Percentiles rank a stretch among this genome's conserved stretches.
These are phyloP conservation scores for Arthrobotrys pseudoclavata DNA, from an alignment of 2,329 filamentous ascomycete genomes.

Conservation along the genomic window DNA sequence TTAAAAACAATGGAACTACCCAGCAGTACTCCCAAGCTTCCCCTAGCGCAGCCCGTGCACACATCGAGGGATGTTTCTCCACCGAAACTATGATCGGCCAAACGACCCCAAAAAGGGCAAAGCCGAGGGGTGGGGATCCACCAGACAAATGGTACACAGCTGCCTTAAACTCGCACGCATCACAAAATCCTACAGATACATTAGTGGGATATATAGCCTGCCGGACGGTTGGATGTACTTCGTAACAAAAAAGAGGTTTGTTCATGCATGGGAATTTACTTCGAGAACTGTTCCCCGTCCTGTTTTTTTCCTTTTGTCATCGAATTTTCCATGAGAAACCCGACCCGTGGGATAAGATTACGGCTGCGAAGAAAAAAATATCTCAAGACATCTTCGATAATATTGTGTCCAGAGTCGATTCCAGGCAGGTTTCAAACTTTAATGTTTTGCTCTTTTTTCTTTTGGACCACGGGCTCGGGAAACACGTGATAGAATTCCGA, in stretches of 20 bases:
- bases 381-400: slow-evolving; percentile 40
- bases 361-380: slow-evolving; percentile 19
- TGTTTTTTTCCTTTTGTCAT: not conserved
- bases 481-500: slow-evolving; percentile 21
- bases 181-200: slow-evolving; percentile 15
- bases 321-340: slow-evolving; percentile 9
- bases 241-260: not conserved
- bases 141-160: slow-evolving; percentile 28
- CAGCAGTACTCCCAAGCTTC: slow-evolving; percentile 8
- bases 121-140: slow-evolving; percentile 30
- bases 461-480: slow-evolving; percentile 23
- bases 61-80: slow-evolving; percentile 7
- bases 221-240: slow-evolving; percentile 8
- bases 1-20: slow-evolving; percentile 17
- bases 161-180: slow-evolving; percentile 41
- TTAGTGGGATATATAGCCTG: not conserved
- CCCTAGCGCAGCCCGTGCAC: slow-evolving; percentile 19
- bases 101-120: slow-evolving; percentile 50
- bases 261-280: slow-evolving; percentile 18
- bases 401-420: slow-evolving; percentile 10
- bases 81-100: slow-evolving; percentile 34
- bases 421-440: slow-evolving; percentile 35
- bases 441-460: slow-evolving; percentile 13
- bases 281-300: slow-evolving; percentile 22
- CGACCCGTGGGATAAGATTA: slow-evolving; percentile 26